Percentiles rank a stretch among this genome's conserved stretches.
These are phyloP conservation scores for Alnus glutinosa DNA, from an alignment of 306 rosid genomes.

Conservation along the genomic window DNA sequence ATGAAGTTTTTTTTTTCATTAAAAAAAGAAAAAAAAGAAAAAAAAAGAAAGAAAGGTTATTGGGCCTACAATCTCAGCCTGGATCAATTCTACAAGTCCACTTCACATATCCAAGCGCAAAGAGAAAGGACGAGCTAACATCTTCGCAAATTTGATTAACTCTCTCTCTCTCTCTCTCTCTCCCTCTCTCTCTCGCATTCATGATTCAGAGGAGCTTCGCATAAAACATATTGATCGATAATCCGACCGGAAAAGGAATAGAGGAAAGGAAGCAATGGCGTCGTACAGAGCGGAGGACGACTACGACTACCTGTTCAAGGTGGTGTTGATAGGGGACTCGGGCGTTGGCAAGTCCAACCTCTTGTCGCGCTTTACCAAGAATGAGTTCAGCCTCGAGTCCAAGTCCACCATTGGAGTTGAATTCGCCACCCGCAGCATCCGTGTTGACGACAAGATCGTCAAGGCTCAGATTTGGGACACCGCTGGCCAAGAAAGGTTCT, in stretches of 20 bases:
- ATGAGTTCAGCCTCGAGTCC: constrained; percentile 59
- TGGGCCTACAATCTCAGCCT: background rate
- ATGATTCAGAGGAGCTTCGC: background rate
- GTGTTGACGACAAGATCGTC: constrained; percentile 50
- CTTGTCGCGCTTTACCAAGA: constrained; percentile 54
- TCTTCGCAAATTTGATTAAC: too few relatives aligned
- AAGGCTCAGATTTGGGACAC: constrained; percentile 76
- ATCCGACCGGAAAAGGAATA: background rate
- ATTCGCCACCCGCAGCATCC: constrained; percentile 55
- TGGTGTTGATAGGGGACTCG: constrained; percentile 58
- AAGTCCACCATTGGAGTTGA: constrained; percentile 62
- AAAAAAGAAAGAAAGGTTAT: too few relatives aligned
- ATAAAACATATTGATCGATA: background rate
- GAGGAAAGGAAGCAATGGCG: constrained; percentile 10
- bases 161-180: too few relatives aligned
- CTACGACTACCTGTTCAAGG: constrained; percentile 60
- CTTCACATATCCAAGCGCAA: background rate
- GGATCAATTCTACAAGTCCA: background rate
- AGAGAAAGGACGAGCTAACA: background rate
- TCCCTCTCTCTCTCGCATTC: too few relatives aligned
- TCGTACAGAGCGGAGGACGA: constrained; percentile 56
- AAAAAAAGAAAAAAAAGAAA: too few relatives aligned
- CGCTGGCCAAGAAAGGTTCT: constrained; percentile 60
- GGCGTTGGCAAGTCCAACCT: constrained; percentile 64
- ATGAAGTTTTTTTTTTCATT: too few relatives aligned